phyloP scores from a whole-genome alignment of 2,329 filamentous ascomycete species.

The Falciphora oryzae region DNA sequence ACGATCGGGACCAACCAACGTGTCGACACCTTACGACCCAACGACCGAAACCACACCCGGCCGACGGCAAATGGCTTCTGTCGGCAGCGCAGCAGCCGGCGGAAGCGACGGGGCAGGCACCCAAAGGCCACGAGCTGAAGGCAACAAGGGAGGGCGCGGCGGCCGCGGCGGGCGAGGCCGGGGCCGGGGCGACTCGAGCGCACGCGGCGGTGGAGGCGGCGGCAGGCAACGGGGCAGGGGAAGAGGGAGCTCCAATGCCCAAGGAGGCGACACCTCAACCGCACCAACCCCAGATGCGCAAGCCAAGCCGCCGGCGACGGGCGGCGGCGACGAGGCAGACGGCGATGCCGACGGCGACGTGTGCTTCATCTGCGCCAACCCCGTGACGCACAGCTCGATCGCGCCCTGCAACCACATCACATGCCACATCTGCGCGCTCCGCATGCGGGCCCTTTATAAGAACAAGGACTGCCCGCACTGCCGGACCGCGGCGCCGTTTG shows the following conservation, averaged over 20 bases:
- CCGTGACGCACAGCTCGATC: slow-evolving; percentile 79
- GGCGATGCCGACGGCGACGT: slow-evolving; percentile 64
- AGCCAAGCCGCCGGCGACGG: slow-evolving; percentile 11
- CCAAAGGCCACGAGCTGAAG: slow-evolving; percentile 24
- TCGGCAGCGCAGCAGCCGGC: slow-evolving; percentile 6
- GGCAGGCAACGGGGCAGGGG: slow-evolving; percentile 6
- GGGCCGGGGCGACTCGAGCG: slow-evolving; percentile 23
- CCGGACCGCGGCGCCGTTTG: slow-evolving; percentile 69
- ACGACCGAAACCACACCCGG: background rate
- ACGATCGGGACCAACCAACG: background rate
- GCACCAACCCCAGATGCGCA: slow-evolving; percentile 1
- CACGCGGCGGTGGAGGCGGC: slow-evolving; percentile 28
- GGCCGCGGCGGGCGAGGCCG: slow-evolving; percentile 33
- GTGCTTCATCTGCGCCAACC: slow-evolving; percentile 96
- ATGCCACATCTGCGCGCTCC: slow-evolving; percentile 90
- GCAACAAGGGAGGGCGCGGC: slow-evolving; percentile 35
- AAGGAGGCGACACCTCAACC: background rate
- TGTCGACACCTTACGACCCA: too few relatives aligned
- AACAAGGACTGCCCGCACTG: slow-evolving; percentile 96
- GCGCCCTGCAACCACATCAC: slow-evolving; percentile 94
- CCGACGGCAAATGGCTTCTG: slow-evolving; percentile 12
- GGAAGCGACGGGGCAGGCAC: slow-evolving; percentile 10
- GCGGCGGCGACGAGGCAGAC: slow-evolving; percentile 8
- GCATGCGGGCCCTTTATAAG: slow-evolving; percentile 91
- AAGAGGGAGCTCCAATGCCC: background rate